phyloP scores from a whole-genome alignment of 371 early-diverging fungal species.

The Phascolomyces articulosus region DNA sequence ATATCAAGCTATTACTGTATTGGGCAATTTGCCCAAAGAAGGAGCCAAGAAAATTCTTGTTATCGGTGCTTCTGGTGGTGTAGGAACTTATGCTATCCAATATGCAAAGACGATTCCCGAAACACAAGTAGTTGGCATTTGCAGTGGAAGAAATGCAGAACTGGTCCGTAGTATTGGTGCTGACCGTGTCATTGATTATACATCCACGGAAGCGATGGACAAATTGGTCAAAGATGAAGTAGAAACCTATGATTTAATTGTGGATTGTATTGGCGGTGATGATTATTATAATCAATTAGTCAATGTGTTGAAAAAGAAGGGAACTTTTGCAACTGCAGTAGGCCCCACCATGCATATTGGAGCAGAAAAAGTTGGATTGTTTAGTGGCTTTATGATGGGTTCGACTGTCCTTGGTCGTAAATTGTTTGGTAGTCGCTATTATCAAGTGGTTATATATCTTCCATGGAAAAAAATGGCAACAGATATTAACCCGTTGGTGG shows the following conservation, averaged over 20 bases:
- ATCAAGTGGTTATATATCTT: conserved; percentile 13
- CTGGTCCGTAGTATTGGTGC: conserved; percentile 61
- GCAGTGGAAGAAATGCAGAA: conserved; percentile 53
- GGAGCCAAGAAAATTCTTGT: conserved; percentile 35
- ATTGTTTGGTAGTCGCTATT: conserved; percentile 17
- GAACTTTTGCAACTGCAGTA: conserved; percentile 47
- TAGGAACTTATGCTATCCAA: conserved; percentile 67
- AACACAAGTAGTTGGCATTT: conserved; percentile 67
- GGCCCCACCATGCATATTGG: conserved; percentile 38
- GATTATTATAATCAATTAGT: conserved; percentile 37
- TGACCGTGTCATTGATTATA: conserved; percentile 64
- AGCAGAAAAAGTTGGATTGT: conserved; percentile 17
- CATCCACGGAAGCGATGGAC: conserved; percentile 26
- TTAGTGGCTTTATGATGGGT: conserved; percentile 12
- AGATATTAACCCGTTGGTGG: conserved; percentile 7
- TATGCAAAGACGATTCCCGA: conserved; percentile 56
- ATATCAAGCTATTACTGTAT: conserved; percentile 31
- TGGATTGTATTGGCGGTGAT: conserved; percentile 61
- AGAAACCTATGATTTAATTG: conserved; percentile 42
- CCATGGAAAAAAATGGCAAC: conserved; percentile 10
- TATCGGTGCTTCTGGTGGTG: conserved; percentile 63
- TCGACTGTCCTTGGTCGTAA: conserved; percentile 4
- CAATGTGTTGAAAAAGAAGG: conserved; percentile 33
- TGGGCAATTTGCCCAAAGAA: conserved; percentile 18
- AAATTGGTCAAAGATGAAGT: conserved; percentile 18